Percentiles rank a stretch among this genome's conserved stretches.
phyloP scores from a whole-genome alignment of 2,329 filamentous ascomycete species.

The Claviceps monticola region DNA sequence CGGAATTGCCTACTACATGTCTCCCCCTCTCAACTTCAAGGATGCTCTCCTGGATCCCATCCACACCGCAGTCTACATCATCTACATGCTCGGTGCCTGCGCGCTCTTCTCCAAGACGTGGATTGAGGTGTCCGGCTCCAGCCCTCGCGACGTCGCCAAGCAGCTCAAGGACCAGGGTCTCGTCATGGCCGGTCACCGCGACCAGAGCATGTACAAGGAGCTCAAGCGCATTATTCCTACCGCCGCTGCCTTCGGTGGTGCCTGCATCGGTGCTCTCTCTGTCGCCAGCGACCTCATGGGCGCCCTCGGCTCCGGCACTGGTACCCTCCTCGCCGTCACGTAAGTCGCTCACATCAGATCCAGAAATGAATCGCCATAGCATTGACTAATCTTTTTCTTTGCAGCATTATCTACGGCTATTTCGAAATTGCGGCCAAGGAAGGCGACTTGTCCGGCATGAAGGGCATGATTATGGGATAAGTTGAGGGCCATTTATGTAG shows the following conservation, averaged over 20 bases:
- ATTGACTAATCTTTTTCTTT: not conserved
- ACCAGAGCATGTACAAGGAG: slow-evolving; percentile 99
- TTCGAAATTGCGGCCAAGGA: slow-evolving; percentile 99
- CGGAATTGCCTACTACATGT: slow-evolving; percentile 99
- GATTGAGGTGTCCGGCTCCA: slow-evolving; percentile 98
- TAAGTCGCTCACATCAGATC: slow-evolving; percentile 43
- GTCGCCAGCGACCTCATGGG: slow-evolving; percentile 92
- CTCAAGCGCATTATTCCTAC: slow-evolving; percentile 98
- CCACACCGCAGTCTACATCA: slow-evolving; percentile 88
- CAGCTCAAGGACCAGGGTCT: slow-evolving; percentile 99
- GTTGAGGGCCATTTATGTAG: not conserved
- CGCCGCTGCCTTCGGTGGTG: slow-evolving; percentile 93
- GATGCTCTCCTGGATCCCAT: slow-evolving; percentile 94
- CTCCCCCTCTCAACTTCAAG: slow-evolving; percentile 91
- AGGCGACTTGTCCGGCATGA: slow-evolving; percentile 78
- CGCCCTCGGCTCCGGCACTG: slow-evolving; percentile 88
- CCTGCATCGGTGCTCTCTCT: slow-evolving; percentile 94
- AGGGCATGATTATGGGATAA: slow-evolving; percentile 60
- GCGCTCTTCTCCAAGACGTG: slow-evolving; percentile 99
- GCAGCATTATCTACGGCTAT: slow-evolving; percentile 95
- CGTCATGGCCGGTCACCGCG: slow-evolving; percentile 98
- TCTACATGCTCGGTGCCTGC: slow-evolving; percentile 96
- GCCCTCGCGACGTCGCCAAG: slow-evolving; percentile 96
- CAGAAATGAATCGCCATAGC: no score
- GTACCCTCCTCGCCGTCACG: slow-evolving; percentile 97